Conservation (phyloP, 768 basidiomycete genomes). For the Paxillus rubicundulus region DNA sequence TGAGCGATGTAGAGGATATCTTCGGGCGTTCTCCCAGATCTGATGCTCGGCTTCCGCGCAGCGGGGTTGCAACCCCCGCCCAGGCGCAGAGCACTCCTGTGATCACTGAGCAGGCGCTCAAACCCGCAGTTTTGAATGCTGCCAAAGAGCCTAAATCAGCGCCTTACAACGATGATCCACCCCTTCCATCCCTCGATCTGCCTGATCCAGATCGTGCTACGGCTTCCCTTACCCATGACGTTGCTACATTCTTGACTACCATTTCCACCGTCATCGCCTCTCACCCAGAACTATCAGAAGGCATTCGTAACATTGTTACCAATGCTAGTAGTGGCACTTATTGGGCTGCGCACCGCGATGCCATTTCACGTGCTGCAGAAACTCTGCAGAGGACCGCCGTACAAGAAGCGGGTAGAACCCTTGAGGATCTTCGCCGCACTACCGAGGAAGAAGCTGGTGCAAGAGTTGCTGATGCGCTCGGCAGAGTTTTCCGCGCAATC, state of each 20-base stretch:
- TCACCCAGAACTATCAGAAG: slow-evolving; percentile 72
- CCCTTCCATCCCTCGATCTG: slow-evolving; percentile 46
- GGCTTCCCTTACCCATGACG: slow-evolving; percentile 58
- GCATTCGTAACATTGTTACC: slow-evolving; percentile 58
- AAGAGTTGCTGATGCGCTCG: slow-evolving; percentile 61
- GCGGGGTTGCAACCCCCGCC: slow-evolving; percentile 29
- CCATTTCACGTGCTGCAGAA: slow-evolving; percentile 56
- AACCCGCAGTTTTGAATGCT: slow-evolving; percentile 7
- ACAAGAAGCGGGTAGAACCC: slow-evolving; percentile 36
- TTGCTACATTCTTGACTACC: slow-evolving; percentile 58
- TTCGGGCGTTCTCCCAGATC: slow-evolving; percentile 21
- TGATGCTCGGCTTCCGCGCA: slow-evolving; percentile 11
- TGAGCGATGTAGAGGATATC: slow-evolving; percentile 27
- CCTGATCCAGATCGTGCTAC: slow-evolving; percentile 23
- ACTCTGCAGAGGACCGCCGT: slow-evolving; percentile 48
- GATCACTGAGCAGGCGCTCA: slow-evolving; percentile 22
- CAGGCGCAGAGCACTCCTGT: slow-evolving; percentile 44
- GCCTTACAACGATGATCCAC: slow-evolving; percentile 41
- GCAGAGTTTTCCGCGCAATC: slow-evolving; percentile 55
- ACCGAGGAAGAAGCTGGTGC: slow-evolving; percentile 66
- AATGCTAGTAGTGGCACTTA: slow-evolving; percentile 67
- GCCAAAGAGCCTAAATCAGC: slow-evolving; percentile 12
- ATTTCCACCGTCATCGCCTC: slow-evolving; percentile 54
- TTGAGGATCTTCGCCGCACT: slow-evolving; percentile 43
- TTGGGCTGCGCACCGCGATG: slow-evolving; percentile 62